Percentiles rank a stretch among this genome's conserved stretches.
phyloP scores from a whole-genome alignment of 2,329 filamentous ascomycete species.

The Monilinia aucupariae region DNA sequence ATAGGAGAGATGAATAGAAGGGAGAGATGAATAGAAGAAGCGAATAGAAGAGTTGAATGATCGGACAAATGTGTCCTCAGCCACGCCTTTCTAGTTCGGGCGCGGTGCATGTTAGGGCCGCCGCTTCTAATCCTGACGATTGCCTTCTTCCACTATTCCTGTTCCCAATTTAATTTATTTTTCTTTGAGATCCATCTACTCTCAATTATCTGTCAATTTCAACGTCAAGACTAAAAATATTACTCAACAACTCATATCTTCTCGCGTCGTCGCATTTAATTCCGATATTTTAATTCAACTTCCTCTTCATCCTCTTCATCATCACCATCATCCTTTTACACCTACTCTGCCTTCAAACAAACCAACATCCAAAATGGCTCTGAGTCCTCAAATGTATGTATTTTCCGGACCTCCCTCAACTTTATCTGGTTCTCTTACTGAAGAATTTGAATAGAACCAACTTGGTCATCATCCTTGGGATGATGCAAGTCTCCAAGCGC shows the following conservation, averaged over 20 bases:
- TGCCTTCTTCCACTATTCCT: not conserved
- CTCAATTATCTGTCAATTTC: slow-evolving; percentile 3
- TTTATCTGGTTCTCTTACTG: slow-evolving; percentile 17
- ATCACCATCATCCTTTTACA: not conserved
- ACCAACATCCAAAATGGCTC: slow-evolving; percentile 51
- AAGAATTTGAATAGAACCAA: slow-evolving; percentile 60
- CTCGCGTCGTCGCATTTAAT: slow-evolving; percentile 21
- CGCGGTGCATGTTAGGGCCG: slow-evolving; percentile 8
- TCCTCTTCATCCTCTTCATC: not conserved
- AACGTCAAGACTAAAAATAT: not conserved
- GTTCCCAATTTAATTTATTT: not conserved
- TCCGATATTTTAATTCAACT: slow-evolving; percentile 15
- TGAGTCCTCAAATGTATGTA: slow-evolving; percentile 66
- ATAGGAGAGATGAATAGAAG: not conserved
- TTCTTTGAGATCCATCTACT: not conserved
- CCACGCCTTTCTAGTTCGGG: slow-evolving; percentile 3
- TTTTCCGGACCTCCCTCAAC: slow-evolving; percentile 18
- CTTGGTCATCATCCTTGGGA: slow-evolving; percentile 88
- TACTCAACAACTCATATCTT: not conserved
- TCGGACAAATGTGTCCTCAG: slow-evolving; percentile 17
- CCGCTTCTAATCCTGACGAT: slow-evolving; percentile 16
- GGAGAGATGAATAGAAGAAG: not conserved
- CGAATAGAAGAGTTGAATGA: no score
- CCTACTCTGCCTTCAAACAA: slow-evolving; percentile 1
- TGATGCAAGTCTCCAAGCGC: slow-evolving; percentile 98